Percentiles rank a stretch among this genome's conserved stretches.
Evolutionary conservation across 257 asterid genomes (phyloP).

Genomic region (Plantago elongata): DNA sequence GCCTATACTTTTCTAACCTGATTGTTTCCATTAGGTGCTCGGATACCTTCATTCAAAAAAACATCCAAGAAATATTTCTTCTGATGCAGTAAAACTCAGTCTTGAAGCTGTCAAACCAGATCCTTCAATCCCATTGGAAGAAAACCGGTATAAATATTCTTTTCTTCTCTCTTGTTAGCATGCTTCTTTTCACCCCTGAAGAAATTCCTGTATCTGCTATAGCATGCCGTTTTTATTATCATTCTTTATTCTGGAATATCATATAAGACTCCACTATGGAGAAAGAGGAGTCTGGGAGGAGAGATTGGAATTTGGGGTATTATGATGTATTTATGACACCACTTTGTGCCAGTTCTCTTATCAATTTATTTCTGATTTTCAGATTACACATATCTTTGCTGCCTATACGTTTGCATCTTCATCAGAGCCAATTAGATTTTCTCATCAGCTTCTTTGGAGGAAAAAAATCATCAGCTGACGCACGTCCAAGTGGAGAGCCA

Average conservation of each 20-base stretch:
- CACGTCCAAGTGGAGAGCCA: conserved; percentile 36
- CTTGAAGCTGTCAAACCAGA: conserved; percentile 87
- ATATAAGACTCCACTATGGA: conserved; percentile 2
- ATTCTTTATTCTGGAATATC: conserved; percentile 2
- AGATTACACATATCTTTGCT: conserved; percentile 83
- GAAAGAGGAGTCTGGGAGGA: not conserved
- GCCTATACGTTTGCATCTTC: conserved; percentile 87
- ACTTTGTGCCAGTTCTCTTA: conserved; percentile 18
- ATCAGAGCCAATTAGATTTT: conserved; percentile 94
- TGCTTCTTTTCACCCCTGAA: not conserved
- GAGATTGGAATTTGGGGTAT: conserved; percentile 1
- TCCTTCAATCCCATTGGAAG: conserved; percentile 80
- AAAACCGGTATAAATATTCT: conserved; percentile 54
- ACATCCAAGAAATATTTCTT: conserved; percentile 65
- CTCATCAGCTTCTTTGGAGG: conserved; percentile 89
- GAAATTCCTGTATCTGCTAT: conserved; percentile 21
- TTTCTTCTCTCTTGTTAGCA: not conserved
- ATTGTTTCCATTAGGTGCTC: conserved; percentile 49
- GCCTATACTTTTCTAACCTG: conserved; percentile 19
- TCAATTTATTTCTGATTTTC: conserved; percentile 22
- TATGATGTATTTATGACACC: not conserved
- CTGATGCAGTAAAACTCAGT: conserved; percentile 75
- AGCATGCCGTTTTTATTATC: not conserved
- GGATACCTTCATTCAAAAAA: conserved; percentile 72
- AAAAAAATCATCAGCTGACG: conserved; percentile 41